Conservation (phyloP, 805 yeast genomes). For the Crinitomyces ghanaensis region DNA sequence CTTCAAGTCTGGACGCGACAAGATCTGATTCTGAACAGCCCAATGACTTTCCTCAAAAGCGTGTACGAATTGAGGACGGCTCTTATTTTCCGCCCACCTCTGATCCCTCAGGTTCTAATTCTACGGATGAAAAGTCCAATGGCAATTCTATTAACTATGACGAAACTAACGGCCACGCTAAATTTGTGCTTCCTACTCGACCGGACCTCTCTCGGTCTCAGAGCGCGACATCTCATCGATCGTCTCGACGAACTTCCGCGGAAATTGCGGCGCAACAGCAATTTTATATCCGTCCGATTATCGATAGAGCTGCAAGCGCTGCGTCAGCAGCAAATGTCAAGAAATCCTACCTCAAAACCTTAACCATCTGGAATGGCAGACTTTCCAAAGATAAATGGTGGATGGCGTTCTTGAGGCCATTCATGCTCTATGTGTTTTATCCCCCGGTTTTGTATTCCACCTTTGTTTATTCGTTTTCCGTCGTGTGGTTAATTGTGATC, state of each 20-base stretch:
- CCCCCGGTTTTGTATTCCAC: conserved; percentile 44
- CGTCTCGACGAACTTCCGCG: background rate
- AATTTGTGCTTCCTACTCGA: no score
- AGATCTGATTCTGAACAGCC: no score
- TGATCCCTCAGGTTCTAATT: no score
- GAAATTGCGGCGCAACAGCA: conserved; percentile 2
- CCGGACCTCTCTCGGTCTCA: no score
- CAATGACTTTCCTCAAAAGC: no score
- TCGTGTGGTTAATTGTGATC: conserved; percentile 52
- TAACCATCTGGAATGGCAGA: conserved; percentile 38
- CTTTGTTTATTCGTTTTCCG: conserved; percentile 42
- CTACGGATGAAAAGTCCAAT: no score
- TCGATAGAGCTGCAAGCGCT: conserved; percentile 5
- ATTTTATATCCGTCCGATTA: conserved; percentile 4
- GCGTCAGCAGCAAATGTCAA: conserved; percentile 2
- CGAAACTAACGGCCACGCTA: no score
- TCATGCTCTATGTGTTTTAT: conserved; percentile 35
- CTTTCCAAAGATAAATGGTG: conserved; percentile 41
- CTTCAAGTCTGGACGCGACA: no score
- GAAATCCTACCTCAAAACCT: conserved; percentile 24
- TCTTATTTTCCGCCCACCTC: no score
- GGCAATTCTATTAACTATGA: no score
- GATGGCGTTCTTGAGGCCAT: conserved; percentile 45
- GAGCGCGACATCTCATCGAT: no score
- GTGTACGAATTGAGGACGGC: no score